A percentile compares a stretch with the other conserved stretches of the same genome.
These are phyloP conservation scores for Brettanomyces anomalus DNA, from an alignment of 805 yeast species.

Conservation along the genomic window DNA sequence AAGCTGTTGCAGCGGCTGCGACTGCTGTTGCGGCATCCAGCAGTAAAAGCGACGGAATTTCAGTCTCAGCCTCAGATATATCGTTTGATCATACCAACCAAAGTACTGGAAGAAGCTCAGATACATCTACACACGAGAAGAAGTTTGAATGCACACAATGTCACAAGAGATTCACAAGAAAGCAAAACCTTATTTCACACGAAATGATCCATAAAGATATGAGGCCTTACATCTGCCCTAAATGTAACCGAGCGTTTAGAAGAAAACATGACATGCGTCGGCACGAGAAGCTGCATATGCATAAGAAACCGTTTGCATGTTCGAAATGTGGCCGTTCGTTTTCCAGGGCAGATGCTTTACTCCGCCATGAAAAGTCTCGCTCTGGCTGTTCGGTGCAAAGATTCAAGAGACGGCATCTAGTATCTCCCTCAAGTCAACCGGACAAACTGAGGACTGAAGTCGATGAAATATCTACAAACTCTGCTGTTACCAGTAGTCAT, in stretches of 20 bases:
- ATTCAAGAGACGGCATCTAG: background rate
- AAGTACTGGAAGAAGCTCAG: background rate
- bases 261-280: slow-evolving; percentile 70
- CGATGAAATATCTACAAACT: no score
- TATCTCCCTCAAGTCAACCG: no score
- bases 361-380: slow-evolving; percentile 48
- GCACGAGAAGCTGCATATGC: slow-evolving; percentile 68
- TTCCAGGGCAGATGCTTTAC: slow-evolving; percentile 69
- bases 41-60: background rate
- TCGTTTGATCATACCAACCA: background rate
- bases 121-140: slow-evolving; percentile 15
- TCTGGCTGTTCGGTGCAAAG: slow-evolving; percentile 18
- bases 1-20: slow-evolving; percentile 1
- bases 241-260: slow-evolving; percentile 56
- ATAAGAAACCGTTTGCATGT: slow-evolving; percentile 63
- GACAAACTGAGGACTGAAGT: no score
- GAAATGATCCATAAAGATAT: slow-evolving; percentile 56
- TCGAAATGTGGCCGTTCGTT: slow-evolving; percentile 51
- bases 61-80: background rate
- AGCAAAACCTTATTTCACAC: slow-evolving; percentile 69
- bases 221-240: slow-evolving; percentile 55
- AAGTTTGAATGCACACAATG: slow-evolving; percentile 49
- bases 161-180: slow-evolving; percentile 56
- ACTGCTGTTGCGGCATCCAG: slow-evolving; percentile 6
- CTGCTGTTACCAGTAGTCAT: no score